Evolutionary conservation across 305 asterid species (phyloP).

Genomic region (Petunia hybrid): DNA sequence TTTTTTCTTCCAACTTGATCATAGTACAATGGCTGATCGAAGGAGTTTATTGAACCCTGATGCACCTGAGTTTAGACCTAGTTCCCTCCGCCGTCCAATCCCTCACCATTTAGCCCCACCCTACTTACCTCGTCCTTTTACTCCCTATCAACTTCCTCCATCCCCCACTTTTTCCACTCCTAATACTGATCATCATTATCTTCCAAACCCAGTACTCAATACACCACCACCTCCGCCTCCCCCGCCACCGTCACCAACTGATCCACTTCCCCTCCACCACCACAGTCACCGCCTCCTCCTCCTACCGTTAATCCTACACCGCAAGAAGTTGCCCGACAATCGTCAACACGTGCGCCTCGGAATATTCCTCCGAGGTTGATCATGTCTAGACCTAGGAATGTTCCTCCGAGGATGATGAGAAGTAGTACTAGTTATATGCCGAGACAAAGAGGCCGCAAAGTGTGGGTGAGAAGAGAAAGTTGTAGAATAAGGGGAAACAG

Average conservation of each 20-base stretch:
- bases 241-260: background rate
- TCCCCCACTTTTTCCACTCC: background rate
- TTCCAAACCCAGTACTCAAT: background rate
- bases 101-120: background rate
- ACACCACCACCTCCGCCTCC: background rate
- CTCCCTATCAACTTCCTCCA: background rate
- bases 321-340: background rate
- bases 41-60: constrained; percentile 30
- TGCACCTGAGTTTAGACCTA: constrained; percentile 33
- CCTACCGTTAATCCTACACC: background rate
- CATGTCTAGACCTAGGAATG: no score
- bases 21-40: background rate
- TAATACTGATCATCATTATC: background rate
- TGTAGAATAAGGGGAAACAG: no score
- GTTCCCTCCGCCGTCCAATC: background rate
- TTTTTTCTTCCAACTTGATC: no score
- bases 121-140: background rate
- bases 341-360: no score
- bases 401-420: background rate
- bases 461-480: background rate
- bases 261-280: background rate
- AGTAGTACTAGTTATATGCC: background rate
- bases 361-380: no score
- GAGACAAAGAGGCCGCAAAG: background rate
- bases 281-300: constrained; percentile 15